Evolutionary conservation across 441 rosid genomes (phyloP).

Genomic region (Adansonia madagascariensis): DNA sequence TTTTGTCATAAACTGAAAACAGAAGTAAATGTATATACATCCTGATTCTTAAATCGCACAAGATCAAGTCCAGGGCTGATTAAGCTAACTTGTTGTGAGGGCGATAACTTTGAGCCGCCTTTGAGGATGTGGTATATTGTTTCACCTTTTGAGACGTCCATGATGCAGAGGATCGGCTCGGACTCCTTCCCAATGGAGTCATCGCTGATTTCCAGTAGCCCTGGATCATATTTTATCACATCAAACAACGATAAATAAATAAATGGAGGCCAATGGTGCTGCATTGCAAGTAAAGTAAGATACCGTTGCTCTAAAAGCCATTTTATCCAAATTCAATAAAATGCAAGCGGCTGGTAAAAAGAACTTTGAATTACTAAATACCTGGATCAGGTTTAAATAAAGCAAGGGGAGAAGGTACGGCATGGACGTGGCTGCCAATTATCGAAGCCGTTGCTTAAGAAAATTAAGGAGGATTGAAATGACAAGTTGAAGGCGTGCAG

Average conservation of each 20-base stretch:
- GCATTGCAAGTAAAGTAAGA: not conserved
- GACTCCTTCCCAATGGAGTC: slow-evolving; percentile 16
- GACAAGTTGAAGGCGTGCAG: slow-evolving; percentile 23
- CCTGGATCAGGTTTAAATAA: not conserved
- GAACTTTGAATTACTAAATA: not conserved
- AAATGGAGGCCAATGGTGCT: not conserved
- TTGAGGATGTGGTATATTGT: not conserved
- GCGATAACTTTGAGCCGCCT: not conserved
- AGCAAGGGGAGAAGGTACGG: not conserved
- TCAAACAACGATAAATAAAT: not conserved
- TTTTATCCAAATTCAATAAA: slow-evolving; percentile 13
- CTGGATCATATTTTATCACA: not conserved
- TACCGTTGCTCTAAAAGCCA: slow-evolving; percentile 41
- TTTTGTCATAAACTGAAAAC: not conserved
- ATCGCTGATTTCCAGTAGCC: slow-evolving; percentile 26
- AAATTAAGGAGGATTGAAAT: not conserved
- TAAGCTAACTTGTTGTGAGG: slow-evolving; percentile 26
- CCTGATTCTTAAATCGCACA: not conserved
- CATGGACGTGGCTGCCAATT: not conserved
- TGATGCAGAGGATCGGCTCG: slow-evolving; percentile 20
- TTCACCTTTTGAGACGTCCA: not conserved
- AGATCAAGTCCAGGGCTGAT: not conserved
- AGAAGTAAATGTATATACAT: not conserved
- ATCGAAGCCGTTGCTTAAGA: not conserved
- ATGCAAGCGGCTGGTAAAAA: not conserved